Conservation (phyloP, 768 basidiomycete species). For the Crassisporium funariophilum region DNA sequence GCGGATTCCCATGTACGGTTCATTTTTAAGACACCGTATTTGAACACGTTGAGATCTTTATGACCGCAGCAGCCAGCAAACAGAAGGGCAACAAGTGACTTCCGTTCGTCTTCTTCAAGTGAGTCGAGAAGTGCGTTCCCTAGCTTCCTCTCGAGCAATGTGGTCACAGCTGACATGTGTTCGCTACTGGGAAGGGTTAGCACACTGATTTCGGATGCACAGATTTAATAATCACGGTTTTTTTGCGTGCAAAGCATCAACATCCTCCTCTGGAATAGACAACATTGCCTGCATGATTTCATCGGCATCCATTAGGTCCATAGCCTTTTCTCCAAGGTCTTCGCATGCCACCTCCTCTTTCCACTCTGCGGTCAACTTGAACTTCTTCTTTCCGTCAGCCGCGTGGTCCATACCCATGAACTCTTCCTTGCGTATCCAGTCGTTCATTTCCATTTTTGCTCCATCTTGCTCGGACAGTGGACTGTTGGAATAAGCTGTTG, state of each 20-base stretch:
- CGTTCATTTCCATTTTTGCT: conserved; percentile 9
- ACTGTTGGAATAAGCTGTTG: conserved; percentile 19
- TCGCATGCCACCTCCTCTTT: conserved; percentile 8
- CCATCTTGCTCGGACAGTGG: conserved; percentile 14
- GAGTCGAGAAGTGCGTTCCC: conserved; percentile 8
- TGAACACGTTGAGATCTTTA: conserved; percentile 33
- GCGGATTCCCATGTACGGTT: conserved; percentile 10
- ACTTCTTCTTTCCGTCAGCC: conserved; percentile 29
- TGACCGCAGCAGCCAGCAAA: conserved; percentile 32
- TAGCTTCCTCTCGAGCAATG: background rate
- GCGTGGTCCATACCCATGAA: conserved; percentile 30
- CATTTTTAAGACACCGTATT: conserved; percentile 21
- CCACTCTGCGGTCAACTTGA: conserved; percentile 13
- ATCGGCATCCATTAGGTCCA: conserved; percentile 12
- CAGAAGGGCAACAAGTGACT: conserved; percentile 16
- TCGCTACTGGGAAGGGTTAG: background rate
- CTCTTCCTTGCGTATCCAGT: conserved; percentile 19
- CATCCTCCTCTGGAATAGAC: conserved; percentile 4
- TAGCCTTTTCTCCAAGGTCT: conserved; percentile 10
- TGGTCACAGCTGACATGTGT: background rate
- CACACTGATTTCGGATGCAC: background rate
- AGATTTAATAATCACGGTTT: background rate
- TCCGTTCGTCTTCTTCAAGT: conserved; percentile 14
- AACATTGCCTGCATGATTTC: conserved; percentile 1
- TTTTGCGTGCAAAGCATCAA: background rate